These are phyloP conservation scores for Gomphus bonarii DNA, from an alignment of 1,284 basidiomycete genomes.

Conservation along the genomic window DNA sequence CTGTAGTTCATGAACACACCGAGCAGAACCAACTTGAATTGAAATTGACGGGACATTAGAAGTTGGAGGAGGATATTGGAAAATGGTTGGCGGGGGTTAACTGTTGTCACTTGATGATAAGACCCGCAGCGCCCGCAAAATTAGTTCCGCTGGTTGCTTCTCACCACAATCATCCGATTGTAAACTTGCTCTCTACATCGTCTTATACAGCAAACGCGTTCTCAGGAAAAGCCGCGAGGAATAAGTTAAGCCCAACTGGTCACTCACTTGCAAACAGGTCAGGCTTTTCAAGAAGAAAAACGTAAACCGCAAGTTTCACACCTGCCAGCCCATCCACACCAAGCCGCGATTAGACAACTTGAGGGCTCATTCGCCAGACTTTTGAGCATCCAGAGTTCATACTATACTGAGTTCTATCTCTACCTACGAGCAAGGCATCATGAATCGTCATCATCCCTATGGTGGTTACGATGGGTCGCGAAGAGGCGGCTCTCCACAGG, in stretches of 20 bases:
- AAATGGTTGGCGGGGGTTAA: slow-evolving; percentile 1
- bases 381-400: slow-evolving; percentile 8
- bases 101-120: neutral
- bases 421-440: slow-evolving; percentile 28
- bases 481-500: slow-evolving; percentile 52
- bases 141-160: slow-evolving; percentile 8
- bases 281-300: slow-evolving; percentile 3
- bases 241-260: slow-evolving; percentile 9
- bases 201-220: neutral
- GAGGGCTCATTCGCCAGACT: neutral
- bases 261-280: slow-evolving; percentile 11
- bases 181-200: slow-evolving; percentile 5
- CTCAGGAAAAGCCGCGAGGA: slow-evolving; percentile 1
- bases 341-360: slow-evolving; percentile 3
- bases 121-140: neutral
- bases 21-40: slow-evolving; percentile 87
- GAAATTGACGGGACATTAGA: slow-evolving; percentile 72
- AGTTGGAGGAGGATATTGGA: slow-evolving; percentile 21
- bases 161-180: slow-evolving; percentile 12
- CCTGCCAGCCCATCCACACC: slow-evolving; percentile 15
- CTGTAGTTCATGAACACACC: slow-evolving; percentile 36
- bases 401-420: slow-evolving; percentile 21
- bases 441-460: slow-evolving; percentile 87
- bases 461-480: slow-evolving; percentile 55
- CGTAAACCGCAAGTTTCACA: slow-evolving; percentile 1